Percentiles rank a stretch among this genome's conserved stretches.
Conservation (phyloP, 139 green algal genomes). For the Edaphochlamys debaryana region DNA sequence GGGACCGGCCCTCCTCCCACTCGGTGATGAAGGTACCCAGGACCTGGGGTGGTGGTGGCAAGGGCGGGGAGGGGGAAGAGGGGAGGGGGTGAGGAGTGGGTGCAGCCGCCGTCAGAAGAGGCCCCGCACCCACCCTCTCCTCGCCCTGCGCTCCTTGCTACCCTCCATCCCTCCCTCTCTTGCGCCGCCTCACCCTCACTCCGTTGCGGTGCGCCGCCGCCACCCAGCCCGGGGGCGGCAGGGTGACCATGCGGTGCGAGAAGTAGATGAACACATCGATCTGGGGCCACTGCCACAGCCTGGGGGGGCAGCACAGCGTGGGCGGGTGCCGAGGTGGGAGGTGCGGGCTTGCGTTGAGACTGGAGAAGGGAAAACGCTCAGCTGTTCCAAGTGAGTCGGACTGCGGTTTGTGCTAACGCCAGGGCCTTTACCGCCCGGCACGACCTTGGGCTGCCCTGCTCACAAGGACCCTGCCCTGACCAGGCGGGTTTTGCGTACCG, state of each 20-base stretch:
- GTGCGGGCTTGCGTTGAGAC: not conserved
- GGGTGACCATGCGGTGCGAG: slow-evolving; percentile 77
- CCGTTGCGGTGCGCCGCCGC: slow-evolving; percentile 81
- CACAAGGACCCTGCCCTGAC: too few species aligned
- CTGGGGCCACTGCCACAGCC: slow-evolving; percentile 70
- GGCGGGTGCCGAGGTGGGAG: not conserved
- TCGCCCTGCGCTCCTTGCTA: too few species aligned
- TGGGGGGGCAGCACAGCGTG: slow-evolving; percentile 37
- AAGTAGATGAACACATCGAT: slow-evolving; percentile 90
- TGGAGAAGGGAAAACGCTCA: not conserved
- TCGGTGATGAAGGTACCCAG: slow-evolving; percentile 67
- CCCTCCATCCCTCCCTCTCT: too few species aligned
- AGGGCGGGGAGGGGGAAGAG: not conserved
- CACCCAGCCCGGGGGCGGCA: slow-evolving; percentile 80
- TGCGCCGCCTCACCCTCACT: slow-evolving; percentile 51
- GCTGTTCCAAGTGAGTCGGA: too few species aligned
- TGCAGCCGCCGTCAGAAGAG: too few species aligned
- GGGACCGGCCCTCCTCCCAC: slow-evolving; percentile 62
- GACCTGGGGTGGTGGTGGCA: slow-evolving; percentile 13
- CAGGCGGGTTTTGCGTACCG: too few species aligned
- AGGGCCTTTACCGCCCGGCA: too few species aligned
- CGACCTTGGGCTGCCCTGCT: too few species aligned
- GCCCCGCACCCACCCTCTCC: too few species aligned
- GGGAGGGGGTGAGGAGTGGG: too few species aligned
- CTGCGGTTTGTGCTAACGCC: too few species aligned